These are phyloP conservation scores for Zygosaccharomyces sapae DNA, from an alignment of 1,139 yeast species.

Conservation along the genomic window DNA sequence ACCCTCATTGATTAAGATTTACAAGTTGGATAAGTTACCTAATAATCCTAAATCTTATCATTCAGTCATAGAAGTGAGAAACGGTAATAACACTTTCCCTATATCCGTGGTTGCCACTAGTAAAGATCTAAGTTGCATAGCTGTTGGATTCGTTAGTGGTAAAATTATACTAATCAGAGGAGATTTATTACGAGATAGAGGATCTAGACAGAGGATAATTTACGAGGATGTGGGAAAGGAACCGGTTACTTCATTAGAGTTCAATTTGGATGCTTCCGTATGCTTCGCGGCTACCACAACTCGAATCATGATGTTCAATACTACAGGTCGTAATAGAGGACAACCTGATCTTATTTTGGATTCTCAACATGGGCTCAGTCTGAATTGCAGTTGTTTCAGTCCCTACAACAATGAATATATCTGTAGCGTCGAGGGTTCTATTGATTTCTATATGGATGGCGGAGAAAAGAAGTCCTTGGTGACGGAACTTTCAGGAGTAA, in stretches of 20 bases:
- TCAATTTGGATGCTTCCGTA: conserved; percentile 23
- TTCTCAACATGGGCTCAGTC: conserved; percentile 59
- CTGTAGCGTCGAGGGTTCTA: conserved; percentile 33
- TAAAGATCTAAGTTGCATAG: conserved; percentile 59
- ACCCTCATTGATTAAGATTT: conserved; percentile 64
- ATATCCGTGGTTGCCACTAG: conserved; percentile 61
- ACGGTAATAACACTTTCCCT: conserved; percentile 65
- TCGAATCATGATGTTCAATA: conserved; percentile 65
- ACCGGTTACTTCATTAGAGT: conserved; percentile 70
- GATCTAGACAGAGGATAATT: conserved; percentile 78
- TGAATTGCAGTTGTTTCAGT: conserved; percentile 56
- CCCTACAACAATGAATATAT: conserved; percentile 29
- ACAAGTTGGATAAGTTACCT: conserved; percentile 59
- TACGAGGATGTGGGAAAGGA: conserved; percentile 57
- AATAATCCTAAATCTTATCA: conserved; percentile 41
- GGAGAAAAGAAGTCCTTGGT: conserved; percentile 57
- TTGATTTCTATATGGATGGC: conserved; percentile 39
- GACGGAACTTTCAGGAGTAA: conserved; percentile 54
- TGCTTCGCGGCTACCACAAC: conserved; percentile 45
- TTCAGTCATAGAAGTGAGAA: conserved; percentile 42
- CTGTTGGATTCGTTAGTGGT: conserved; percentile 86
- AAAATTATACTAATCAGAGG: conserved; percentile 79
- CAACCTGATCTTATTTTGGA: conserved; percentile 63
- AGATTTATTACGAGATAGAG: conserved; percentile 81
- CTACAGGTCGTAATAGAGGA: conserved; percentile 74